phyloP scores from a whole-genome alignment of 768 basidiomycete genomes.

The Pleurotus tuoliensis region DNA sequence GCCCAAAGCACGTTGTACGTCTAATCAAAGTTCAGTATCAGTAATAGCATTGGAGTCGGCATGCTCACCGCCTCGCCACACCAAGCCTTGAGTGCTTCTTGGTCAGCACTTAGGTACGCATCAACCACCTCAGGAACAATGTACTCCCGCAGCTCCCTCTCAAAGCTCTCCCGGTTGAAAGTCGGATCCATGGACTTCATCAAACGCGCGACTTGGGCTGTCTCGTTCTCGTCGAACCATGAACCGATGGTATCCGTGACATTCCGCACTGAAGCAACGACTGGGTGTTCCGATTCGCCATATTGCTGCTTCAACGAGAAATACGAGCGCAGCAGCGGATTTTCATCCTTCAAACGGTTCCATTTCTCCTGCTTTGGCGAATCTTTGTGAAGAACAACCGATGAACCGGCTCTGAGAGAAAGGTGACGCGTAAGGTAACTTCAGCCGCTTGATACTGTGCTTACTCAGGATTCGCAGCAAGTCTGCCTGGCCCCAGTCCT shows the following conservation, averaged over 20 bases:
- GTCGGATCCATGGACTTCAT: conserved; percentile 87
- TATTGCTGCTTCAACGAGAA: conserved; percentile 63
- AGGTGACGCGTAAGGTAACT: neutral
- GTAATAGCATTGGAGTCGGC: neutral
- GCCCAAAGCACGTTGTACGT: conserved; percentile 99
- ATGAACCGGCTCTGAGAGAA: conserved; percentile 69
- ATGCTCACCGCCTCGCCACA: conserved; percentile 87
- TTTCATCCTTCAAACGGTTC: conserved; percentile 76
- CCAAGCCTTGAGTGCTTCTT: conserved; percentile 83
- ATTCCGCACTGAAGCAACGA: conserved; percentile 74
- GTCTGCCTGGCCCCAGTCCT: conserved; percentile 49
- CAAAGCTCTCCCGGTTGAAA: conserved; percentile 84
- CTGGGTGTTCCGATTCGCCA: conserved; percentile 90
- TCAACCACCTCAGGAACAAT: conserved; percentile 98
- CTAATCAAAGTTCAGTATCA: conserved; percentile 31
- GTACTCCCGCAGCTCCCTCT: conserved; percentile 89
- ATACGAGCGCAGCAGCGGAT: conserved; percentile 65
- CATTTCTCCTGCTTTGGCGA: conserved; percentile 76
- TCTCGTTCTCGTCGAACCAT: conserved; percentile 97
- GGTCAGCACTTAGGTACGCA: conserved; percentile 89
- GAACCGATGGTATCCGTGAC: conserved; percentile 84
- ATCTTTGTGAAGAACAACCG: conserved; percentile 81
- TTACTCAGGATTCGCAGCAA: conserved; percentile 78
- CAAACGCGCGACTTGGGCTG: conserved; percentile 86
- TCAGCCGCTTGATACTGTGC: conserved; percentile 22